These are phyloP conservation scores for Boletus rufocinnamomeus DNA, from an alignment of 768 basidiomycete species.

Conservation along the genomic window DNA sequence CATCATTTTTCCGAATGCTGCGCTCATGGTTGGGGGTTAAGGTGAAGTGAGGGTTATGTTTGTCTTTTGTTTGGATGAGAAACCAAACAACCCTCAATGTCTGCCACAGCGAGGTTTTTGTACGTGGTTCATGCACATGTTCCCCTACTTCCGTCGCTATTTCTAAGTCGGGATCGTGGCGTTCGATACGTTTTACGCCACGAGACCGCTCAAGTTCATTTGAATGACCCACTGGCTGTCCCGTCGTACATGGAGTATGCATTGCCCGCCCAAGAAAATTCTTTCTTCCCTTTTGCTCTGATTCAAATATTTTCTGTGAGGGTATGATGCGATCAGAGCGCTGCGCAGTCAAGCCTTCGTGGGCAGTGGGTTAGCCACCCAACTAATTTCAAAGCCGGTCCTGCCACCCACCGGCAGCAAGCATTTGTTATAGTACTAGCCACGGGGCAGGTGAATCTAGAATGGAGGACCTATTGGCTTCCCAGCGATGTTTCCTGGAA, in stretches of 20 bases:
- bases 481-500: neutral
- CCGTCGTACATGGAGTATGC: neutral
- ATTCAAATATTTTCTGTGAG: neutral
- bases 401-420: neutral
- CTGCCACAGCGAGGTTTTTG: neutral
- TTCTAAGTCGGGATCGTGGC: neutral
- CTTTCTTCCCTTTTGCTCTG: neutral
- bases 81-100: constrained; percentile 13
- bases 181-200: neutral
- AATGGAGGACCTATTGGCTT: neutral
- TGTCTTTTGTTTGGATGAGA: constrained; percentile 18
- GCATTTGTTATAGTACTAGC: neutral
- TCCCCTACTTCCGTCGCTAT: neutral
- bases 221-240: neutral
- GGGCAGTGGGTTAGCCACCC: neutral
- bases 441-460: constrained; percentile 5
- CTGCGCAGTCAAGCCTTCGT: neutral
- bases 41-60: neutral
- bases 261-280: neutral
- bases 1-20: constrained; percentile 15
- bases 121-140: neutral
- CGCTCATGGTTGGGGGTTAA: constrained; percentile 11
- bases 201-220: neutral
- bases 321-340: constrained; percentile 7
- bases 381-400: constrained; percentile 12